Conservation (phyloP, 495 filamentous ascomycete genomes). For the Cetradonia linearis region DNA sequence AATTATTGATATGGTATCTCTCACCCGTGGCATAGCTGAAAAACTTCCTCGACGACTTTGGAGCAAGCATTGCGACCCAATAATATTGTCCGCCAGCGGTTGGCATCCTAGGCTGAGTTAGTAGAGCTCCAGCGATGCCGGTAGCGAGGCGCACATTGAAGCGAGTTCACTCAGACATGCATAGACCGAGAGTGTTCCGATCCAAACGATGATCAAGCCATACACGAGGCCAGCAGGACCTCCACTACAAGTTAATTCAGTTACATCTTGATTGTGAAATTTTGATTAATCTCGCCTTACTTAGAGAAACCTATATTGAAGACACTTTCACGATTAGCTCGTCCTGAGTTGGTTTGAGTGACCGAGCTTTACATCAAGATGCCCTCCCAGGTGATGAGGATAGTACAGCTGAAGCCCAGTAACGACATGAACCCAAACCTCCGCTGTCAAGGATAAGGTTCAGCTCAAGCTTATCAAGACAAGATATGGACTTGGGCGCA, state of each 20-base stretch:
- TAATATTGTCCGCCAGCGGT: slow-evolving; percentile 14
- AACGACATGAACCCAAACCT: slow-evolving; percentile 41
- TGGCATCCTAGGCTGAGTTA: slow-evolving; percentile 4
- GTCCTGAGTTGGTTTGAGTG: background rate
- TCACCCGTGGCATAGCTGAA: slow-evolving; percentile 11
- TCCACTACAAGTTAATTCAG: slow-evolving; percentile 27
- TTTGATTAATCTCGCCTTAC: slow-evolving; percentile 19
- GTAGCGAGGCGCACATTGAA: slow-evolving; percentile 27
- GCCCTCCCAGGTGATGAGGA: slow-evolving; percentile 41
- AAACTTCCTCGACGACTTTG: slow-evolving; percentile 7
- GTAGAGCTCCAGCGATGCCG: background rate
- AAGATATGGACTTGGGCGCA: slow-evolving; percentile 3
- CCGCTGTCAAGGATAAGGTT: slow-evolving; percentile 25
- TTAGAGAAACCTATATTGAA: slow-evolving; percentile 32
- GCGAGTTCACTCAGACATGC: slow-evolving; percentile 33
- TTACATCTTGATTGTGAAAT: background rate
- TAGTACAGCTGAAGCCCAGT: slow-evolving; percentile 40
- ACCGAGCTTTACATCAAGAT: slow-evolving; percentile 8
- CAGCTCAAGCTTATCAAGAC: slow-evolving; percentile 4
- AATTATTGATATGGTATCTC: background rate
- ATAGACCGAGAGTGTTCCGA: slow-evolving; percentile 29
- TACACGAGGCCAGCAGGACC: slow-evolving; percentile 44
- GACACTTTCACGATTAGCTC: slow-evolving; percentile 22
- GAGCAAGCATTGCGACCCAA: slow-evolving; percentile 11
- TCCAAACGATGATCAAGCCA: slow-evolving; percentile 41